Conservation (phyloP, 2,329 filamentous ascomycete species). For the Clarireedia paspali region DNA sequence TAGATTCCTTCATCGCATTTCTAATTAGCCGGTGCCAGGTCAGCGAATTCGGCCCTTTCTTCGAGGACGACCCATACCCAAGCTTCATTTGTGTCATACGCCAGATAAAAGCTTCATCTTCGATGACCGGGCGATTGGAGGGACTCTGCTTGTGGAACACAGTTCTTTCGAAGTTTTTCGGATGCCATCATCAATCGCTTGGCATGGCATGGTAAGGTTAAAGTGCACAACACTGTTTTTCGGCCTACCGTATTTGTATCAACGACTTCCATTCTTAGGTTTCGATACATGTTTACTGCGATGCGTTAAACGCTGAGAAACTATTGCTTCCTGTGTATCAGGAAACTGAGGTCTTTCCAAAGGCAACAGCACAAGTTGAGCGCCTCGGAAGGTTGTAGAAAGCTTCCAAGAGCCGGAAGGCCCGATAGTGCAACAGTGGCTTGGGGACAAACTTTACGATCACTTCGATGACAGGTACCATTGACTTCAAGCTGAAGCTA, state of each 20-base stretch:
- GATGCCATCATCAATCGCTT: not conserved
- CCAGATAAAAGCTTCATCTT: not conserved
- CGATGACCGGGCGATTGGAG: not conserved
- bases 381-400: not conserved
- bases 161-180: not conserved
- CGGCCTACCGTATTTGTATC: too few species aligned
- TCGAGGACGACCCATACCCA: not conserved
- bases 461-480: not conserved
- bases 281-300: too few species aligned
- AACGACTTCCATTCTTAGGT: too few species aligned
- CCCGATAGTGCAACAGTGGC: not conserved
- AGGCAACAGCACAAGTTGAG: too few species aligned
- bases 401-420: not conserved
- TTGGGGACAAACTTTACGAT: not conserved
- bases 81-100: not conserved
- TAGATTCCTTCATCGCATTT: not conserved
- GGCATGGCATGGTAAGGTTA: not conserved
- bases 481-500: not conserved
- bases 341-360: too few species aligned
- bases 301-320: too few species aligned
- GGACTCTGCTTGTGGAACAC: not conserved
- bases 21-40: not conserved
- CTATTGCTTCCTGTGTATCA: too few species aligned
- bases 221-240: too few species aligned
- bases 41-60: not conserved